A percentile compares a stretch with the other conserved stretches of the same genome.
Evolutionary conservation across 1,284 basidiomycete species (phyloP).

Genomic region (Agaricales sp.): DNA sequence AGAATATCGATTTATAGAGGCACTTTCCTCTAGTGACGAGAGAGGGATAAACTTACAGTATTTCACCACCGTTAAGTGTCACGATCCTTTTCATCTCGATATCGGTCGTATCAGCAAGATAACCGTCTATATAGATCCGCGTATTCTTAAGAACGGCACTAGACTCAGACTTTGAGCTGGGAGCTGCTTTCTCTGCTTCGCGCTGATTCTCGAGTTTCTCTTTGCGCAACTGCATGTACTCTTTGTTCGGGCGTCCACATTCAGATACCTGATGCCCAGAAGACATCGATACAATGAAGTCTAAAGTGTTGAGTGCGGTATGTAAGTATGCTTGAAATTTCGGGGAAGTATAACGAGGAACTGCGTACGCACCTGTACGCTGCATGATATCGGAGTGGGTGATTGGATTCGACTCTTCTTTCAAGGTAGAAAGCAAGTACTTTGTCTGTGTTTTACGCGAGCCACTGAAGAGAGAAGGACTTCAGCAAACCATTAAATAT

Average conservation of each 20-base stretch:
- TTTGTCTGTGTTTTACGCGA: conserved; percentile 25
- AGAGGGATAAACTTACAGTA: conserved; percentile 28
- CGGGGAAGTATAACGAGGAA: conserved; percentile 2
- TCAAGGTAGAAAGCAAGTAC: conserved; percentile 45
- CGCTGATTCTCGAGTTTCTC: no score
- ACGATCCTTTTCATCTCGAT: conserved; percentile 62
- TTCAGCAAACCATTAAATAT: not conserved
- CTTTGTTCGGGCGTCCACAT: conserved; percentile 23
- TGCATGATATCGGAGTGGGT: conserved; percentile 55
- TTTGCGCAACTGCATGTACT: conserved; percentile 35
- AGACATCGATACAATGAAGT: conserved; percentile 43
- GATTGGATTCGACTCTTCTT: conserved; percentile 56
- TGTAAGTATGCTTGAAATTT: not conserved
- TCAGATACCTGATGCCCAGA: conserved; percentile 64
- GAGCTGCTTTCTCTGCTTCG: conserved; percentile 42
- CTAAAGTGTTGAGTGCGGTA: conserved; percentile 28
- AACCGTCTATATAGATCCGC: conserved; percentile 56
- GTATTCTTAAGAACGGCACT: conserved; percentile 30
- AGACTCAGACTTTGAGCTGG: conserved; percentile 13
- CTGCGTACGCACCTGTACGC: conserved; percentile 37
- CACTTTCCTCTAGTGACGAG: not conserved
- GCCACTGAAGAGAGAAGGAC: not conserved
- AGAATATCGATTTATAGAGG: conserved; percentile 4
- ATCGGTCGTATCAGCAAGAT: conserved; percentile 57
- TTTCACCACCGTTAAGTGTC: conserved; percentile 43